Base-by-base conservation (phyloP, 768 basidiomycete genomes). In the Holtermannia corniformis region DNA sequence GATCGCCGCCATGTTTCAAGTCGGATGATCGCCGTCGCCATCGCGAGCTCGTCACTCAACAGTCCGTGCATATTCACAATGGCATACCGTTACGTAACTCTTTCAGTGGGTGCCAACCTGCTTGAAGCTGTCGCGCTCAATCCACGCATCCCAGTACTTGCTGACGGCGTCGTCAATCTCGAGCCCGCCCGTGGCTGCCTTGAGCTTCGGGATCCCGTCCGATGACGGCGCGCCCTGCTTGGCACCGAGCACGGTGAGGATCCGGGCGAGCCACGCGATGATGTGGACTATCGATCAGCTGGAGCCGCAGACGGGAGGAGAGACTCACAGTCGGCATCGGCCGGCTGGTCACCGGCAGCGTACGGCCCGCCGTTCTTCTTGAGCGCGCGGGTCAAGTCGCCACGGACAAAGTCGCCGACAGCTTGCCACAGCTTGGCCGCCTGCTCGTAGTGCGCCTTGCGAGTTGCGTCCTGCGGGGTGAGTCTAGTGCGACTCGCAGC, bases 141-240 rank as follows among this genome's bases (percentile, higher is more conserved):
- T 48, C 65, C 65, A 67, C 4, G 65, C 60, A 46, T 67, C 65
- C 65, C 65, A 67, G 58, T 67, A 67, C 40, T 61, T 63, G 27
- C 50, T 52, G 26, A 67, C 42, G n/a, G 60, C 55, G 12, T 63
- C 63, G 48, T 67, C 65, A 47, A 67, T 52, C 21, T 54, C 55
- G 47, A 64, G 63, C 13, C 63, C 65, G 11, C 65, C 65, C 7
- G 63, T 64, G 41, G 51, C 56, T 47, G 64, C 54, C 43, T 59
- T 50, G 28, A 67, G 41, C 50, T 61, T 61, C 13, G 55, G 54
- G 23, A 67, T 59, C 13, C 52, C 65, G 2, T 58, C 58, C 14
- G 44, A 52, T 3, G 61, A 32, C 14, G 57, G 55, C 11, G 61
- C 58, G 1, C 53, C 55, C 23, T 61, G 65, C 46, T 62, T 61